These are phyloP conservation scores for Citrullus amarus DNA, from an alignment of 306 rosid genomes.

Conservation along the genomic window DNA sequence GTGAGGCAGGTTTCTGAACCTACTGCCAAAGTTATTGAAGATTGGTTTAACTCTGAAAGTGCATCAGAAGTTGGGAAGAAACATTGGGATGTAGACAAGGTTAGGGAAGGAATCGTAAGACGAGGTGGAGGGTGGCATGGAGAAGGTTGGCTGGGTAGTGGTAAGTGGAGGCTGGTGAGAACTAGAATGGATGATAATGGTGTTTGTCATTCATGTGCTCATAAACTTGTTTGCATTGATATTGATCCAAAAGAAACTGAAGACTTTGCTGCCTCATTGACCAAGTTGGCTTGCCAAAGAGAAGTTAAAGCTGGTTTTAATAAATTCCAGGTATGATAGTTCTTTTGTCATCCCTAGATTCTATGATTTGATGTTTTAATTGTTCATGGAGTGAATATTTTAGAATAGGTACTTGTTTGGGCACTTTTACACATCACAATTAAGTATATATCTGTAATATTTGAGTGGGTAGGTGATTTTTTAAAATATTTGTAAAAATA, in stretches of 20 bases:
- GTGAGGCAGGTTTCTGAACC: conserved; percentile 75
- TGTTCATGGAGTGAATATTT: neutral
- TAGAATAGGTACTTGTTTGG: neutral
- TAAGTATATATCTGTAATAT: neutral
- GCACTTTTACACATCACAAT: neutral
- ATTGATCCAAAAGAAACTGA: conserved; percentile 76
- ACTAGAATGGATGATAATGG: conserved; percentile 54
- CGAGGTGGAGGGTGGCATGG: conserved; percentile 99
- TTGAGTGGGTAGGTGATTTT: neutral
- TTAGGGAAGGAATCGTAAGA: conserved; percentile 37
- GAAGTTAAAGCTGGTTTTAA: conserved; percentile 42
- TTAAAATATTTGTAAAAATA: neutral
- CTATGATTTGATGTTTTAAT: neutral
- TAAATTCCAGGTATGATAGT: conserved; percentile 49
- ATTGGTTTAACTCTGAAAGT: conserved; percentile 54
- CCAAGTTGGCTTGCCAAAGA: conserved; percentile 49
- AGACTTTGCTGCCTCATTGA: conserved; percentile 55
- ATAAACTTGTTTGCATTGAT: conserved; percentile 79
- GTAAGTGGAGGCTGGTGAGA: conserved; percentile 59
- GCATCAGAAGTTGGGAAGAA: conserved; percentile 39
- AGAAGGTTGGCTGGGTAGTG: conserved; percentile 88
- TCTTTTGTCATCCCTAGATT: conserved; percentile 5
- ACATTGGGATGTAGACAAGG: conserved; percentile 45
- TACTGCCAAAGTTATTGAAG: conserved; percentile 45
- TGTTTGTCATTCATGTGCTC: conserved; percentile 39